These are phyloP conservation scores for Ogataea hybrid DNA, from an alignment of 1,139 yeast species.

Conservation along the genomic window DNA sequence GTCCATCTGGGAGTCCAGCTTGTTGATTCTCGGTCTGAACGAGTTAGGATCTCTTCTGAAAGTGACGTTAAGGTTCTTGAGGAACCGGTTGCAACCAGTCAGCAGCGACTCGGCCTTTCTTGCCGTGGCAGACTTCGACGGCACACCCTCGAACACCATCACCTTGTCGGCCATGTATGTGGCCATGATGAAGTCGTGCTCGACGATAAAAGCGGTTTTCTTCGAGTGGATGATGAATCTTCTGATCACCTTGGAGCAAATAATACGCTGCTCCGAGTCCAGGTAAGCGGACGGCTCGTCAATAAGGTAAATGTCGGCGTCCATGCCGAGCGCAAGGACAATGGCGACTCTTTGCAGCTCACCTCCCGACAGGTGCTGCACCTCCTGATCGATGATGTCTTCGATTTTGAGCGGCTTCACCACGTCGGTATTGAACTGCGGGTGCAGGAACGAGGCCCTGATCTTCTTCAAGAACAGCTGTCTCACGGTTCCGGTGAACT, in stretches of 20 bases:
- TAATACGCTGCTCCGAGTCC: slow-evolving; percentile 99
- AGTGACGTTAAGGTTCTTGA: slow-evolving; percentile 95
- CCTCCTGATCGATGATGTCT: slow-evolving; percentile 95
- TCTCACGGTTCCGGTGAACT: slow-evolving; percentile 97
- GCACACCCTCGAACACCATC: slow-evolving; percentile 94
- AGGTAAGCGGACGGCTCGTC: slow-evolving; percentile 99
- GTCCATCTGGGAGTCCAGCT: slow-evolving; percentile 97
- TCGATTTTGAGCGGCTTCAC: slow-evolving; percentile 93
- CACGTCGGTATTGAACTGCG: slow-evolving; percentile 98
- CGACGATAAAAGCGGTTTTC: slow-evolving; percentile 97
- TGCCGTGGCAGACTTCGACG: slow-evolving; percentile 81
- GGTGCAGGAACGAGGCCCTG: slow-evolving; percentile 89
- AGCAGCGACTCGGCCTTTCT: slow-evolving; percentile 86
- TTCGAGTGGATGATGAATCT: slow-evolving; percentile 93
- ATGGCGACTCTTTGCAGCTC: slow-evolving; percentile 99
- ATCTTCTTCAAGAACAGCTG: slow-evolving; percentile 95
- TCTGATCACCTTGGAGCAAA: slow-evolving; percentile 97
- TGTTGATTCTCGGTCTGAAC: slow-evolving; percentile 97
- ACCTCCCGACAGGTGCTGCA: slow-evolving; percentile 97
- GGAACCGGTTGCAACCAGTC: slow-evolving; percentile 96
- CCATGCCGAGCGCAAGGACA: slow-evolving; percentile 88
- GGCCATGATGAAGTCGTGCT: slow-evolving; percentile 99
- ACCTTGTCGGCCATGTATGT: slow-evolving; percentile 98
- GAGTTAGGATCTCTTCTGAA: slow-evolving; percentile 99
- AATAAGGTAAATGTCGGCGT: slow-evolving; percentile 93